Base-by-base conservation (phyloP, 345 rosid species). In the Raphanus sativus region DNA sequence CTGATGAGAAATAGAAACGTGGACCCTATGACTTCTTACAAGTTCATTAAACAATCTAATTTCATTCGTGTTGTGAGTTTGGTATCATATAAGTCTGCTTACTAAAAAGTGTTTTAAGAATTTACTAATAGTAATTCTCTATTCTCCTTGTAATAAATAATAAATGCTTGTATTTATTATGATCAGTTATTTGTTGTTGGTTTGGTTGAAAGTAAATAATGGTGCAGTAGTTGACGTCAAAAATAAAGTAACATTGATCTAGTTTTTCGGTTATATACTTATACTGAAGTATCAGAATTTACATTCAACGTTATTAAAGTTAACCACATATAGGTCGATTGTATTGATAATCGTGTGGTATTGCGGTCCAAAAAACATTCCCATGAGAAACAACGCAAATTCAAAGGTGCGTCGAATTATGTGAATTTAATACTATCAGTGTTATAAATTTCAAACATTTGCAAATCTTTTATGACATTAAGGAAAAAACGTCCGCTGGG, bases 101-200 rank as follows among this genome's bases (percentile, higher is more conserved):
- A 6, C 33, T 25, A 24, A 34, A 17, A 61, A 71, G 45, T 1
- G 16, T 65, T 56, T 52, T 17, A n/a, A 59, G 29, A 73, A 33
- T 78, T 60, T 61, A 67, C 32, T 32, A 4, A 32, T 32, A 21
- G 54, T 13, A 15, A 4, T 16, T 2, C 34, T n/a, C 6, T 42
- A 2, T 15, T 60, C 33, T 12, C 45, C 30, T 68, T 50, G 65
- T 68, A 74, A 24, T 73, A 74, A 79, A 68, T 74, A 74, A 24
- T 73, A 74, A 79, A 68, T 74, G 78, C 65, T 54, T 62, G 11
- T 62, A 79, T 79, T 79, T 74, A 74, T 79, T 68, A 73, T 68
- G 13, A 68, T 67, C 38, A 64, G 75, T 67, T 79, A 73, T 67
- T 40, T 61, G 82, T 79, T 73, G 78, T 45, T 74, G 65, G 78